Conservation (phyloP, 2,329 filamentous ascomycete genomes). For the Claviceps digitariae region DNA sequence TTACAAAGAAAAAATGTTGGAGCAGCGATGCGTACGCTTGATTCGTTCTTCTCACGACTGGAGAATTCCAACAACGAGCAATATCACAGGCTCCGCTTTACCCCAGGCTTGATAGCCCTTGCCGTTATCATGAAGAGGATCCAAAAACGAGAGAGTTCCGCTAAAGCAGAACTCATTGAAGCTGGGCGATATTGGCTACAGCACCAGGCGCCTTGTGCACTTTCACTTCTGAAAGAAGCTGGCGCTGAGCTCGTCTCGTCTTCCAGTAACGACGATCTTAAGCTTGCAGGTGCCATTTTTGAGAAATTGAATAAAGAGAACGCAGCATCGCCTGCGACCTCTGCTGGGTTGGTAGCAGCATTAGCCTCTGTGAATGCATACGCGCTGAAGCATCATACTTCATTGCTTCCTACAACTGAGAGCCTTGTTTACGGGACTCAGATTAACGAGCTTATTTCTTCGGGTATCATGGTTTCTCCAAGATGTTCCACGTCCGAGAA, state of each 20-base stretch:
- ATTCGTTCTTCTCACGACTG: slow-evolving; percentile 59
- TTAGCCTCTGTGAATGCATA: slow-evolving; percentile 49
- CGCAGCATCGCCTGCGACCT: slow-evolving; percentile 52
- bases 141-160: slow-evolving; percentile 59
- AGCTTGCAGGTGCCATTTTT: slow-evolving; percentile 67
- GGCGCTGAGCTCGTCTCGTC: slow-evolving; percentile 74
- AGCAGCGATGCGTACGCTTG: slow-evolving; percentile 61
- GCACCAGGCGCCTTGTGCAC: slow-evolving; percentile 31
- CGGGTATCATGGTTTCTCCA: slow-evolving; percentile 40
- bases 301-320: slow-evolving; percentile 53
- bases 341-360: slow-evolving; percentile 77
- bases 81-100: slow-evolving; percentile 59
- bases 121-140: slow-evolving; percentile 65
- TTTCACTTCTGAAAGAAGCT: slow-evolving; percentile 65
- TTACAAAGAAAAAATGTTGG: slow-evolving; percentile 56
- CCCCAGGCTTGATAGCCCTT: slow-evolving; percentile 72
- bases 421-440: slow-evolving; percentile 48
- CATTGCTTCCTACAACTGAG: slow-evolving; percentile 46
- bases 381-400: slow-evolving; percentile 40
- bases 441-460: slow-evolving; percentile 46
- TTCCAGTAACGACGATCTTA: slow-evolving; percentile 51
- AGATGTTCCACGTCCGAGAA: slow-evolving; percentile 32
- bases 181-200: slow-evolving; percentile 71
- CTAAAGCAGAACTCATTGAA: slow-evolving; percentile 61
- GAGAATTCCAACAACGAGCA: slow-evolving; percentile 44